Percentiles rank a stretch among this genome's conserved stretches.
phyloP scores from a whole-genome alignment of 495 filamentous ascomycete species.

The Penicillium bovifimosum region DNA sequence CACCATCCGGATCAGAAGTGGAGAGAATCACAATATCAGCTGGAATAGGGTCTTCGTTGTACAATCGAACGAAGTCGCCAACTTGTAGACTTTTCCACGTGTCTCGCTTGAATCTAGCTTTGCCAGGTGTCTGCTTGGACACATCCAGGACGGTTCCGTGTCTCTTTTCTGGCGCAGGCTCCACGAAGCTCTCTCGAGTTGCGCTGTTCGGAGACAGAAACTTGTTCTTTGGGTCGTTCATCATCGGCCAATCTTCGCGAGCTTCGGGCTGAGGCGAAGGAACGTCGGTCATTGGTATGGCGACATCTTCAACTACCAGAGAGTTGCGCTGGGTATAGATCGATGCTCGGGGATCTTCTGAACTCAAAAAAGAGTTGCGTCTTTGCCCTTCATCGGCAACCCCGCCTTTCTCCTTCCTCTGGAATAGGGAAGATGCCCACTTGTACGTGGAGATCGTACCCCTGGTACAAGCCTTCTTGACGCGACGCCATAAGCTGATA shows the following conservation, averaged over 20 bases:
- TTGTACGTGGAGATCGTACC: constrained; percentile 54
- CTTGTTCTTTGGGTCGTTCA: constrained; percentile 19
- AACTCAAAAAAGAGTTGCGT: constrained; percentile 62
- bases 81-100: constrained; percentile 95
- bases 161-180: constrained; percentile 34
- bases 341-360: constrained; percentile 53
- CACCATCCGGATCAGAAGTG: constrained; percentile 89
- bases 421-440: constrained; percentile 39
- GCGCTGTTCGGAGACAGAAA: constrained; percentile 34
- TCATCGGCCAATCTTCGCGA: constrained; percentile 34
- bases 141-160: constrained; percentile 63
- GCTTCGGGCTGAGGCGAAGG: constrained; percentile 66
- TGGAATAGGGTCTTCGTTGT: constrained; percentile 93
- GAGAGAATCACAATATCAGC: constrained; percentile 95
- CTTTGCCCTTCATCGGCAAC: constrained; percentile 38
- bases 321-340: constrained; percentile 58
- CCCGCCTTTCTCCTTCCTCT: constrained; percentile 33
- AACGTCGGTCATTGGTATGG: constrained; percentile 94
- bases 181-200: constrained; percentile 25
- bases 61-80: constrained; percentile 93
- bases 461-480: constrained; percentile 85
- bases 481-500: constrained; percentile 76
- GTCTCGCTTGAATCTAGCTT: constrained; percentile 81
- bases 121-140: constrained; percentile 51
- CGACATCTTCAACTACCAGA: constrained; percentile 39